These are phyloP conservation scores for Xylariaceae sp. DNA, from an alignment of 2,329 filamentous ascomycete genomes.

Conservation along the genomic window DNA sequence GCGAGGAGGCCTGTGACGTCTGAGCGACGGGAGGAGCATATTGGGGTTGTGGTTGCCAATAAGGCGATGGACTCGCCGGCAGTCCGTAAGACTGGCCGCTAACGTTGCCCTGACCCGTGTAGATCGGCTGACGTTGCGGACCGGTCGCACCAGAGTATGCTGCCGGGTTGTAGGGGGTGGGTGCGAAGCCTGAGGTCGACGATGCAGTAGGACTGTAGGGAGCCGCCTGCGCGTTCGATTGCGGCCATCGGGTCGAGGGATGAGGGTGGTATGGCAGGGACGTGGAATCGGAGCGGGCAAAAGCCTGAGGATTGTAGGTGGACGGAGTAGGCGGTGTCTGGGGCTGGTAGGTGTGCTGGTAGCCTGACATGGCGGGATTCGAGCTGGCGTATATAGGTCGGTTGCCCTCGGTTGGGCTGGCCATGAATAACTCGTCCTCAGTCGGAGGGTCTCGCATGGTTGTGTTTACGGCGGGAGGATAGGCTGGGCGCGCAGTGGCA, in stretches of 20 bases:
- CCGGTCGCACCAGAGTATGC: constrained; percentile 43
- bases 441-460: constrained; percentile 21
- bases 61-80: constrained; percentile 22
- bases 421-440: constrained; percentile 59
- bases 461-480: constrained; percentile 24
- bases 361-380: constrained; percentile 40
- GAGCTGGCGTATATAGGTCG: constrained; percentile 35
- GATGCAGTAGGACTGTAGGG: constrained; percentile 28
- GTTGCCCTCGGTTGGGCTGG: constrained; percentile 33
- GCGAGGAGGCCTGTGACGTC: constrained; percentile 21
- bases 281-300: constrained; percentile 47
- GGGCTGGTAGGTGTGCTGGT: constrained; percentile 44
- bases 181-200: constrained; percentile 35
- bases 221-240: constrained; percentile 23
- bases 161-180: constrained; percentile 51
- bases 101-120: constrained; percentile 42
- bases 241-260: constrained; percentile 25
- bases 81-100: constrained; percentile 25
- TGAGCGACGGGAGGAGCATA: constrained; percentile 20
- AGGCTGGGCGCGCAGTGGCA: constrained; percentile 25
- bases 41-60: constrained; percentile 22
- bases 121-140: constrained; percentile 45
- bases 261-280: constrained; percentile 42
- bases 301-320: constrained; percentile 67
- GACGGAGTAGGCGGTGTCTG: constrained; percentile 38